Evolutionary conservation across 129 eudicot genomes (phyloP).

Genomic region (Rutidosis leptorrhynchoides): DNA sequence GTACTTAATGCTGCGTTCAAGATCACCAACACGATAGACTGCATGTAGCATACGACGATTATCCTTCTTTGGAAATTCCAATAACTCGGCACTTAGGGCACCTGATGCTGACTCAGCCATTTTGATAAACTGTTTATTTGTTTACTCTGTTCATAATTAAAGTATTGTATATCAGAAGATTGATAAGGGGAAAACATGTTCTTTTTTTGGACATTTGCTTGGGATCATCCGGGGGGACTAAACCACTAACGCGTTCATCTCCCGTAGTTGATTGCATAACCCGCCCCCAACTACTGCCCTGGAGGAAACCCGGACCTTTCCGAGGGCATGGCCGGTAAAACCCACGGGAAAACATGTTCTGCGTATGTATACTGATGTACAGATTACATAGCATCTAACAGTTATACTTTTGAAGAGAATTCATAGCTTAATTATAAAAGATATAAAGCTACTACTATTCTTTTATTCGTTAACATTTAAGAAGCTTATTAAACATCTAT

Average conservation of each 20-base stretch:
- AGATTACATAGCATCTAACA: background rate
- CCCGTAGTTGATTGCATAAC: too few species aligned
- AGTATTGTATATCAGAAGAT: slow-evolving; percentile 1
- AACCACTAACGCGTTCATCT: too few species aligned
- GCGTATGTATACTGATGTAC: background rate
- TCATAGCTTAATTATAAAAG: background rate
- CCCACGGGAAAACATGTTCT: background rate
- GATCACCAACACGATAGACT: slow-evolving; percentile 95
- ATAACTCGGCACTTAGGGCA: slow-evolving; percentile 49
- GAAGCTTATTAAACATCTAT: background rate
- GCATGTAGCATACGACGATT: slow-evolving; percentile 79
- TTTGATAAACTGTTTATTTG: background rate
- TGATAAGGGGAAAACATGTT: background rate
- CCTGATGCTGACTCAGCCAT: slow-evolving; percentile 70
- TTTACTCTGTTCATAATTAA: slow-evolving; percentile 23
- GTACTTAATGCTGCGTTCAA: slow-evolving; percentile 89
- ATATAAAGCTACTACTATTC: background rate
- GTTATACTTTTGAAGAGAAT: background rate
- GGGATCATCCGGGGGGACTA: too few species aligned
- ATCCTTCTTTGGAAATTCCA: slow-evolving; percentile 85
- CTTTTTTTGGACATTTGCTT: too few species aligned
- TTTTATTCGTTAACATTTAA: background rate
- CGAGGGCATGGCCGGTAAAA: too few species aligned
- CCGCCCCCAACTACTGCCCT: too few species aligned
- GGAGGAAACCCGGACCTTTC: too few species aligned